Evolutionary conservation across 2,329 filamentous ascomycete genomes (phyloP), one percentile per base, ranked within the genome.

Genomic region (Aureobasidium melanogenum): DNA sequence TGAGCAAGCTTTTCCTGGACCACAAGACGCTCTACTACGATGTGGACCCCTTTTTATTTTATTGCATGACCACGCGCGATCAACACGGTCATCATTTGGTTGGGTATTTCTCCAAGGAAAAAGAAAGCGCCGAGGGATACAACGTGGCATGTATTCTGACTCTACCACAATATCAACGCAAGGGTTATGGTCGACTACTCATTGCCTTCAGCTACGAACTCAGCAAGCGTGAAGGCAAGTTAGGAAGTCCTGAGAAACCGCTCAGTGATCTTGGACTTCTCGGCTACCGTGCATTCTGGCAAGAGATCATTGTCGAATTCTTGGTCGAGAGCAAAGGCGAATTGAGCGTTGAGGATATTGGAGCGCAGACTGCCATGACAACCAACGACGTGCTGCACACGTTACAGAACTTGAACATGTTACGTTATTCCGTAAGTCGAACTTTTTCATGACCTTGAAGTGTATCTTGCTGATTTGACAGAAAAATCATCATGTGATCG

Each of bases 41-140:
- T 69, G 94, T 99, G n/a, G 94, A 99, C 66, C 94, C 94, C 0
- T 99, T 99, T 72, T 77, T 99, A 38, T 99, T 99, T 78, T 99
- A 99, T 75, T 93, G 96, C 73, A 97, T 99, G 93, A 90, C 90
- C 28, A 88, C 87, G 43, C 86, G 89, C 67, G 89, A 92, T 65
- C 91, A 96, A 54, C 87, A 91, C 68, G 94, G 94, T 15, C 94
- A 88, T 69, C 94, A 97, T 70, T 83, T 99, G 54, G 89, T 99
- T n/a, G 94, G 94, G n/a, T 99, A 97, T 72, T 99, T 99, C 74
- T 96, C 89, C 61, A 99, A 99, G 73, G 94, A 99, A 74, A 99
- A 99, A 68, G 94, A 99, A 74, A 93, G 88, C 41, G 91, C 91
- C 0, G 95, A 99, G 69, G 91, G 89, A 32, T 99, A 97, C 82